Conservation (phyloP, 768 basidiomycete genomes). For the Suillus plorans region DNA sequence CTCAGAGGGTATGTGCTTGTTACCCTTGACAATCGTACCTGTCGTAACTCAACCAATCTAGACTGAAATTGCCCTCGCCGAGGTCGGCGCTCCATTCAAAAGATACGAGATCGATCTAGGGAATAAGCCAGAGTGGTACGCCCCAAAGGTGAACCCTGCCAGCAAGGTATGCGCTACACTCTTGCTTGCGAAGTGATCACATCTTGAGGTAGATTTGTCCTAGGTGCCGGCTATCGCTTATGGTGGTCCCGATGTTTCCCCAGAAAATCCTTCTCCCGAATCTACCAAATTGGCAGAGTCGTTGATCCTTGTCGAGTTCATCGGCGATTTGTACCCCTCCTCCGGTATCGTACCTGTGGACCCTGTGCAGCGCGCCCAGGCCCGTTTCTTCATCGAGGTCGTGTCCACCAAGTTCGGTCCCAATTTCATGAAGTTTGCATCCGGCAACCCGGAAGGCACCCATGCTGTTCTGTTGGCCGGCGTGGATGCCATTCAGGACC, state of each 20-base stretch:
- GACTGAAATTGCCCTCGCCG: constrained; percentile 62
- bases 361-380: constrained; percentile 55
- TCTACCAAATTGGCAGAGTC: constrained; percentile 65
- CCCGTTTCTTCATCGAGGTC: constrained; percentile 62
- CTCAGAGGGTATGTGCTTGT: constrained; percentile 46
- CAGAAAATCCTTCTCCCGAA: constrained; percentile 57
- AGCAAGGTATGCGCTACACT: constrained; percentile 49
- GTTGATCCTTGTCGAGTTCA: constrained; percentile 62
- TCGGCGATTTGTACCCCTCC: constrained; percentile 57
- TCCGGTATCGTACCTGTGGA: constrained; percentile 52
- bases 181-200: no score
- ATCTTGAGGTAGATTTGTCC: neutral
- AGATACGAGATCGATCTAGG: constrained; percentile 56
- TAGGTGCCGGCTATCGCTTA: constrained; percentile 61
- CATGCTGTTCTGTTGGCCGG: constrained; percentile 32
- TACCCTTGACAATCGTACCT: neutral
- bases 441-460: neutral
- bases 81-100: constrained; percentile 48
- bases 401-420: constrained; percentile 47
- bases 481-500: constrained; percentile 48
- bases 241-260: constrained; percentile 56
- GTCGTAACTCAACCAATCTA: constrained; percentile 18
- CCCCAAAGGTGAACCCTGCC: constrained; percentile 61
- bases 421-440: constrained; percentile 4
- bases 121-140: constrained; percentile 73